phyloP scores from a whole-genome alignment of 257 asterid genomes.

The Ocimum tenuiflorum region DNA sequence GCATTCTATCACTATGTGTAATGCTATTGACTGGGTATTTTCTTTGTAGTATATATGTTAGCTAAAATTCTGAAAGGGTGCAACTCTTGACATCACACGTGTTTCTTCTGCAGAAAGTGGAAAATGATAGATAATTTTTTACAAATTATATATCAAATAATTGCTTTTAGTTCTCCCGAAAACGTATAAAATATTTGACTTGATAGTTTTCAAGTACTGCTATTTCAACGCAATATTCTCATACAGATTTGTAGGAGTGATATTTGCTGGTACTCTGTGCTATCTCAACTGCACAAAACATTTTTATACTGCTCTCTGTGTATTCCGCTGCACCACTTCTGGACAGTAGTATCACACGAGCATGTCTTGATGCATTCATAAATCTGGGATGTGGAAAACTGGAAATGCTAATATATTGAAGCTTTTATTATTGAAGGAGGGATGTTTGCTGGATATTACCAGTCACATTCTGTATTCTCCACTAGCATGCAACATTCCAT shows the following conservation, averaged over 20 bases:
- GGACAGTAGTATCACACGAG: background rate
- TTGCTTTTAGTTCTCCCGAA: background rate
- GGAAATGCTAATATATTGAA: constrained; percentile 26
- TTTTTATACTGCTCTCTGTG: background rate
- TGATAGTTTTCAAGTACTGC: no score
- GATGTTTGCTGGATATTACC: constrained; percentile 65
- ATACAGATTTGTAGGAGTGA: background rate
- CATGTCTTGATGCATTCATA: background rate
- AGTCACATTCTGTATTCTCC: constrained; percentile 89
- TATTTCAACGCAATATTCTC: background rate
- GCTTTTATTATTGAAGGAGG: constrained; percentile 52
- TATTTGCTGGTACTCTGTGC: background rate
- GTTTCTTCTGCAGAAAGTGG: constrained; percentile 2
- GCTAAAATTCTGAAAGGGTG: background rate
- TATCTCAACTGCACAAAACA: background rate
- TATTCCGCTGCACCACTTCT: background rate
- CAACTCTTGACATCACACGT: background rate
- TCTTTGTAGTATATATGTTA: background rate
- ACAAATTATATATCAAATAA: background rate
- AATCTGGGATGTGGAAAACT: constrained; percentile 6
- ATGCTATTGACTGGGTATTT: background rate
- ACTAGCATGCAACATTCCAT: constrained; percentile 80
- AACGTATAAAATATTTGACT: no score
- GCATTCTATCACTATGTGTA: background rate
- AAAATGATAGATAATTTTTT: background rate